Conservation (phyloP, 257 asterid species). For the Scutellaria baicalensis region DNA sequence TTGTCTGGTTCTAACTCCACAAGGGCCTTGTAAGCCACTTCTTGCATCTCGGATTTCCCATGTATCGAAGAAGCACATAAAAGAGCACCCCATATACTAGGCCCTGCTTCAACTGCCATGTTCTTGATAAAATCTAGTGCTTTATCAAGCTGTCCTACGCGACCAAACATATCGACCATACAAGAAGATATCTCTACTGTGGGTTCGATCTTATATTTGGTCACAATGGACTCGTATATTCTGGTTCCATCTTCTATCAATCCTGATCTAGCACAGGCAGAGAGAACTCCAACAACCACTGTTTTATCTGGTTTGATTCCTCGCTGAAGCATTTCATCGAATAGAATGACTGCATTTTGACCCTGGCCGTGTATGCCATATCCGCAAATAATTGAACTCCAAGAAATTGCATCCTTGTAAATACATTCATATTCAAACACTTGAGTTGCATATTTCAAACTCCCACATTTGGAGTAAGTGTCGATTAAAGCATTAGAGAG, state of each 20-base stretch:
- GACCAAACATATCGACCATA: constrained; percentile 57
- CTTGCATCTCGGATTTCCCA: constrained; percentile 43
- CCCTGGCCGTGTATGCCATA: constrained; percentile 61
- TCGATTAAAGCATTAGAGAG: constrained; percentile 53
- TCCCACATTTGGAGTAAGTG: constrained; percentile 56
- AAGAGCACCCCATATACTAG: constrained; percentile 72
- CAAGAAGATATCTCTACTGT: constrained; percentile 61
- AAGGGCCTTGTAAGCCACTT: constrained; percentile 46
- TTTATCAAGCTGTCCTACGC: constrained; percentile 42
- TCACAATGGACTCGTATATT: constrained; percentile 32
- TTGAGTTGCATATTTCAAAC: constrained; percentile 33
- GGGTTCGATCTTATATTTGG: constrained; percentile 26
- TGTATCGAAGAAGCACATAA: constrained; percentile 40
- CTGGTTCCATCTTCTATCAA: constrained; percentile 42
- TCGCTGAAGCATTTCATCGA: constrained; percentile 37
- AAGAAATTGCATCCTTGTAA: constrained; percentile 49
- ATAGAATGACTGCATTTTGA: constrained; percentile 30
- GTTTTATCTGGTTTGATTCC: constrained; percentile 47
- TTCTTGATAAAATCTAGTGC: constrained; percentile 42
- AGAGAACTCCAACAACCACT: constrained; percentile 47
- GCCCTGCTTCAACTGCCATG: constrained; percentile 47
- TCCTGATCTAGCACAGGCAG: constrained; percentile 67
- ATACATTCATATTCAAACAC: constrained; percentile 42
- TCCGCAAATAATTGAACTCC: constrained; percentile 63
- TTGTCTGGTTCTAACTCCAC: constrained; percentile 51